Evolutionary conservation across 768 basidiomycete genomes (phyloP).

Genomic region (Rhizopogon roseolus): DNA sequence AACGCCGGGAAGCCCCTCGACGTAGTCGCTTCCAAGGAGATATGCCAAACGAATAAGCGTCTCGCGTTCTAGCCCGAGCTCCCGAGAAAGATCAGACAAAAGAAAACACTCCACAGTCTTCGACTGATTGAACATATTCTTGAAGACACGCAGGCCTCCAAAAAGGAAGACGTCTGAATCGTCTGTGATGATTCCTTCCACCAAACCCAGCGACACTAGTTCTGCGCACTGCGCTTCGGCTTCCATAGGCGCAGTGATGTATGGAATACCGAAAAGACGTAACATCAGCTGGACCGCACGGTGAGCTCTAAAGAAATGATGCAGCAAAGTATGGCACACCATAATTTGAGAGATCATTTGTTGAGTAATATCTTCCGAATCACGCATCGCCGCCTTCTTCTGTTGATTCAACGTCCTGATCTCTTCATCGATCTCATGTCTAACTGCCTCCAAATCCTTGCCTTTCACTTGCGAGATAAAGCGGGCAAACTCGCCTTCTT

Average conservation of each 20-base stretch:
- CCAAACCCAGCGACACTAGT: conserved; percentile 77
- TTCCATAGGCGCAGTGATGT: conserved; percentile 98
- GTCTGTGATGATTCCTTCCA: conserved; percentile 97
- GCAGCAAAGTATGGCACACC: conserved; percentile 32
- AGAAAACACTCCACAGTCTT: conserved; percentile 98
- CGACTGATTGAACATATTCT: conserved; percentile 99
- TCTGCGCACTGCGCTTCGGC: conserved; percentile 98
- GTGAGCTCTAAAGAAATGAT: not conserved
- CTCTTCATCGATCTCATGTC: conserved; percentile 89
- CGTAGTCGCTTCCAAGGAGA: conserved; percentile 94
- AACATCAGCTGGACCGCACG: conserved; percentile 63
- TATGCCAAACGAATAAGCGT: conserved; percentile 88
- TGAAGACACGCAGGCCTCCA: conserved; percentile 91
- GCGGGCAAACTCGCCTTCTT: conserved; percentile 87
- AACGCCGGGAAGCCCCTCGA: conserved; percentile 85
- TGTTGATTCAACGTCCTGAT: conserved; percentile 77
- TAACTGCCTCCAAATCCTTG: conserved; percentile 73
- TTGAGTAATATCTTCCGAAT: conserved; percentile 92
- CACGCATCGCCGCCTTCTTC: conserved; percentile 84
- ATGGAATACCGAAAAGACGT: conserved; percentile 93
- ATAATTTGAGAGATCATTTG: conserved; percentile 90
- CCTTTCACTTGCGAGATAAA: conserved; percentile 92
- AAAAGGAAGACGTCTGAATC: conserved; percentile 99
- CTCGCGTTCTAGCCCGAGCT: conserved; percentile 83
- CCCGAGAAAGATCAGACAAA: conserved; percentile 74